A percentile compares a stretch with the other conserved stretches of the same genome.
These are phyloP conservation scores for Cudoniella acicularis DNA, from an alignment of 495 filamentous ascomycete species.

Conservation along the genomic window DNA sequence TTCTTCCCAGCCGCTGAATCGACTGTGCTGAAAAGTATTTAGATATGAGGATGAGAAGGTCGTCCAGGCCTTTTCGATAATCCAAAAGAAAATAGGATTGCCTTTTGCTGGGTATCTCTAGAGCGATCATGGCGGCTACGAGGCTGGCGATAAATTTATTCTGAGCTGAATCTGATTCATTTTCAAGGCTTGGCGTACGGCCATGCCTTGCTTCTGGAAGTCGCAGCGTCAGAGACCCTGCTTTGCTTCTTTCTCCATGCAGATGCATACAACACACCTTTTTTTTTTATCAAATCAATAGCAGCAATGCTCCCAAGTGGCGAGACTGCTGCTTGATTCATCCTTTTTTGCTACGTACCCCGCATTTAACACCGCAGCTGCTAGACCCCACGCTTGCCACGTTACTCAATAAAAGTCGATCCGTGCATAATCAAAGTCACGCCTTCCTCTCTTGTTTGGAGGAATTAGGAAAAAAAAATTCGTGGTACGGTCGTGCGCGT, in stretches of 20 bases:
- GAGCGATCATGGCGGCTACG: background rate
- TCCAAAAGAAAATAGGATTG: slow-evolving; percentile 32
- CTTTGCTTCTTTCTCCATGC: background rate
- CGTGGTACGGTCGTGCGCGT: background rate
- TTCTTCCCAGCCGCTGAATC: slow-evolving; percentile 8
- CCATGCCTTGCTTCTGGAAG: background rate
- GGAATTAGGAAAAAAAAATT: background rate
- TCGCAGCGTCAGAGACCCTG: background rate
- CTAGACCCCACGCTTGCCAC: slow-evolving; percentile 6
- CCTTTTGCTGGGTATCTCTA: slow-evolving; percentile 27
- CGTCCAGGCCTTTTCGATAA: slow-evolving; percentile 30
- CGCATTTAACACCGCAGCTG: slow-evolving; percentile 2
- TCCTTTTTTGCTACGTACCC: slow-evolving; percentile 2
- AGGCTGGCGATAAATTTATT: no score
- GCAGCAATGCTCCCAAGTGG: background rate
- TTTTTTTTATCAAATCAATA: background rate
- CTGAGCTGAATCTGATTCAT: background rate
- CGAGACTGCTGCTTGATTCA: background rate
- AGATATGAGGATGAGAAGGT: slow-evolving; percentile 41
- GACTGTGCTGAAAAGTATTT: background rate
- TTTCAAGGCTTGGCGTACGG: no score
- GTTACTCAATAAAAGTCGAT: background rate
- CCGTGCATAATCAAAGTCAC: slow-evolving; percentile 1
- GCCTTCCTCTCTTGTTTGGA: background rate
- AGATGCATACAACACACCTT: background rate